phyloP scores from a whole-genome alignment of 352 stramenopile species.

The Aphanomyces euteiches region DNA sequence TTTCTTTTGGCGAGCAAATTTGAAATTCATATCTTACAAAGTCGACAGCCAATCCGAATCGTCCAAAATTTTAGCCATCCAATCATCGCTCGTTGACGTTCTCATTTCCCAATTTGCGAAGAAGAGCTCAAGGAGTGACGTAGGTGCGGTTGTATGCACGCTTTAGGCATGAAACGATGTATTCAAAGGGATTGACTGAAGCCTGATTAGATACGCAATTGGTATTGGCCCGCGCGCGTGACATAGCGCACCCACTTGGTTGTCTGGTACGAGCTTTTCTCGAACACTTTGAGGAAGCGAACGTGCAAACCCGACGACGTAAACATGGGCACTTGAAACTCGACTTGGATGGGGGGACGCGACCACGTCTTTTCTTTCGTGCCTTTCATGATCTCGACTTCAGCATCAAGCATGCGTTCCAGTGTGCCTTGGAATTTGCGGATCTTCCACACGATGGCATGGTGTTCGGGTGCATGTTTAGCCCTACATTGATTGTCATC shows the following conservation, averaged over 20 bases:
- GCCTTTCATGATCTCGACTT: slow-evolving; percentile 96
- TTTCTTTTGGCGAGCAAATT: slow-evolving; percentile 4
- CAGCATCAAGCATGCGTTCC: slow-evolving; percentile 92
- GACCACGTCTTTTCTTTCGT: slow-evolving; percentile 96
- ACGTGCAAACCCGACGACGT: slow-evolving; percentile 96
- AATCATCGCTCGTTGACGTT: no score
- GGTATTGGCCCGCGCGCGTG: slow-evolving; percentile 96
- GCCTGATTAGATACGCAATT: slow-evolving; percentile 92
- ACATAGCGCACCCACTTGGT: slow-evolving; percentile 99
- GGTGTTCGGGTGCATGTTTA: slow-evolving; percentile 97
- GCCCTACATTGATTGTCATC: slow-evolving; percentile 47
- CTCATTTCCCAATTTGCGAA: no score
- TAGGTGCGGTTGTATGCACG: no score
- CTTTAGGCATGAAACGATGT: not conserved
- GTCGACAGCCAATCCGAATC: no score
- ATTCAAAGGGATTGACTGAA: slow-evolving; percentile 5
- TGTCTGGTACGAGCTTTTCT: slow-evolving; percentile 97
- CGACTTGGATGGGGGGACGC: slow-evolving; percentile 94
- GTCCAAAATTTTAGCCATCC: no score
- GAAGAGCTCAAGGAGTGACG: no score
- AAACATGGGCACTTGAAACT: slow-evolving; percentile 99
- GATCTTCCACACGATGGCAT: slow-evolving; percentile 97
- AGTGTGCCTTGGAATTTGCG: slow-evolving; percentile 95
- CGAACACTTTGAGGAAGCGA: slow-evolving; percentile 97
- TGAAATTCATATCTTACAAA: not conserved